Base-by-base conservation (phyloP, 805 yeast species). In the Metschnikowia anglica region DNA sequence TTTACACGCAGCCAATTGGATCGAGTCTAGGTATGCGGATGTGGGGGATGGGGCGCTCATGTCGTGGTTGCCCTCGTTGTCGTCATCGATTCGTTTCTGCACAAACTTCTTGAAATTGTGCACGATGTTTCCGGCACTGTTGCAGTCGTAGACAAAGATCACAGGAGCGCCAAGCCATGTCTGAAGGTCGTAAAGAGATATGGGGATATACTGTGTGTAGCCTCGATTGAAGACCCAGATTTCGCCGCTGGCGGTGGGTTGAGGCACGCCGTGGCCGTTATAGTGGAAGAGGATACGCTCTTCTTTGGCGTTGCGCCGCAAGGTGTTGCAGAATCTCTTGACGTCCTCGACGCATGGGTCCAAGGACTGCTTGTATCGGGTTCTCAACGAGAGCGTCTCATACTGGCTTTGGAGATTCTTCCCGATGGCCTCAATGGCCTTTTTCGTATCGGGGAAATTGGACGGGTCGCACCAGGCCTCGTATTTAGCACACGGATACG, bases 141-240 rank as follows among this genome's bases (percentile, higher is more conserved):
- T 87, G 61, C 98, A 89, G 66, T 93, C 99, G 62, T 85, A 89
- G 33, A 91, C 97, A 63, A 85, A 90, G 15, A 93, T 85, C 41
- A 95, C 91, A 0, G 99, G 99, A 1, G 97, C 97, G 8, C 99
- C 99, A 9, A 93, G 70, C 99, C 99, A 93, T 3, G 95, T 83
- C 57, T 93, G 99, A 36, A 93, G 70, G 58, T 93, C 99, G 62
- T 87, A 89, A n/a, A 93, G 66, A 8, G 96, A 87, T 1, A 93
- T 93, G 0, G 99, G 99, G 45, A 93, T 93, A 61, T 93, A 93
- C 66, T 93, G 99, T 1, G 99, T 93, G 61, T 90, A 93, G 1
- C 96, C 96, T 52, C 97, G 73, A 63, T 93, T 93, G 69, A 93
- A 93, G 9, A 93, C 98, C 99, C 99, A 93, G 20, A 93, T 88